Evolutionary conservation across 495 filamentous ascomycete species (phyloP).

Genomic region (Penicillium soppii): DNA sequence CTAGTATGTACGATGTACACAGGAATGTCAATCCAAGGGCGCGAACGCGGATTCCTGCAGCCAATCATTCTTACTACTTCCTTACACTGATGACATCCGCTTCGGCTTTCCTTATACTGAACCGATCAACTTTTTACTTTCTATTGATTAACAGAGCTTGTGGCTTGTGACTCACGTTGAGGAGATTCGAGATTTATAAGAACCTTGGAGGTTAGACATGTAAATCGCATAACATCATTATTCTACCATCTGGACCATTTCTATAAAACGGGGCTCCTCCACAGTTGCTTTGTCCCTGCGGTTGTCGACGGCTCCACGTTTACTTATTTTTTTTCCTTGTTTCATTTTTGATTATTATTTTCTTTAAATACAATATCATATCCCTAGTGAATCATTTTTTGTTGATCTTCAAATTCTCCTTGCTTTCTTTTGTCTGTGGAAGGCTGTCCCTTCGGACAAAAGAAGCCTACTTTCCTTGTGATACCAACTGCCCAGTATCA

Average conservation of each 20-base stretch:
- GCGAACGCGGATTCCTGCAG: conserved; percentile 11
- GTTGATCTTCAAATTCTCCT: neutral
- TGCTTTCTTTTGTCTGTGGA: neutral
- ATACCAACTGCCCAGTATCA: neutral
- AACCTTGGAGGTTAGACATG: neutral
- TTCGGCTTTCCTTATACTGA: conserved; percentile 1
- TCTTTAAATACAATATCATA: neutral
- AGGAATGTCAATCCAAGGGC: conserved; percentile 35
- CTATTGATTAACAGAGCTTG: too few species aligned
- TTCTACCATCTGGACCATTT: too few species aligned
- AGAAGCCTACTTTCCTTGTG: neutral
- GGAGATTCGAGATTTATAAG: neutral
- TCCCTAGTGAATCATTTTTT: neutral
- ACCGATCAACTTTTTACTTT: neutral
- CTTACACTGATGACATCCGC: conserved; percentile 7
- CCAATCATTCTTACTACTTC: conserved; percentile 10
- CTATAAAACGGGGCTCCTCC: conserved; percentile 18
- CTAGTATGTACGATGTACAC: neutral
- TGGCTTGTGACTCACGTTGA: conserved; percentile 6
- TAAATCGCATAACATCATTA: too few species aligned
- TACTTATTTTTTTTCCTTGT: conserved; percentile 14
- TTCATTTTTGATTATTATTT: neutral
- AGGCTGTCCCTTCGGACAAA: neutral
- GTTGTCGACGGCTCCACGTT: conserved; percentile 32
- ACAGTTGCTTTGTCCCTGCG: conserved; percentile 10